A percentile compares a stretch with the other conserved stretches of the same genome.
Conservation (phyloP, 2,329 filamentous ascomycete species). For the Pseudogymnoascus sp. region DNA sequence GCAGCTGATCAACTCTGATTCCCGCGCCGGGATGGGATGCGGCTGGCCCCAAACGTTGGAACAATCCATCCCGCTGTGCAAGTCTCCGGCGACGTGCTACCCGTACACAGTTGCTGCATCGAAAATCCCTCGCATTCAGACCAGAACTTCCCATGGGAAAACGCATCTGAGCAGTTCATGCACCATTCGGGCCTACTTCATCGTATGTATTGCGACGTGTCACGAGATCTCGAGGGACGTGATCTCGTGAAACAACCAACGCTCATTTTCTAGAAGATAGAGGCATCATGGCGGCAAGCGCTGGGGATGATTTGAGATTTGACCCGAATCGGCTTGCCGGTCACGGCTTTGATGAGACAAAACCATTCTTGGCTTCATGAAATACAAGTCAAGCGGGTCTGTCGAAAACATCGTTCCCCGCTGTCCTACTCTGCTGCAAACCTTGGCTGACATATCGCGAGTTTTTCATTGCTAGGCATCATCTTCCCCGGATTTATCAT, state of each 20-base stretch:
- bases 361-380: neutral
- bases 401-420: neutral
- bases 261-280: neutral
- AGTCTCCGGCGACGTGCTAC: neutral
- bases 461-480: neutral
- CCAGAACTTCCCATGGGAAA: neutral
- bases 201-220: neutral
- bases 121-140: neutral
- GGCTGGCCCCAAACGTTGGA: neutral
- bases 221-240: constrained; percentile 1
- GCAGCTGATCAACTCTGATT: neutral
- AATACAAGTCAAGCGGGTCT: neutral
- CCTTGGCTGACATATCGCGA: neutral
- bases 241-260: neutral
- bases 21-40: neutral
- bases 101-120: neutral
- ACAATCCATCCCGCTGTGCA: neutral
- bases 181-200: neutral
- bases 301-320: neutral
- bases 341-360: neutral
- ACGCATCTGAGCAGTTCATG: constrained; percentile 1
- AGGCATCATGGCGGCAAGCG: neutral
- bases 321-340: neutral
- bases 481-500: neutral
- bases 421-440: neutral